Percentiles rank a stretch among this genome's conserved stretches.
phyloP scores from a whole-genome alignment of 1,139 yeast genomes.

The Blastobotrys serpentis region DNA sequence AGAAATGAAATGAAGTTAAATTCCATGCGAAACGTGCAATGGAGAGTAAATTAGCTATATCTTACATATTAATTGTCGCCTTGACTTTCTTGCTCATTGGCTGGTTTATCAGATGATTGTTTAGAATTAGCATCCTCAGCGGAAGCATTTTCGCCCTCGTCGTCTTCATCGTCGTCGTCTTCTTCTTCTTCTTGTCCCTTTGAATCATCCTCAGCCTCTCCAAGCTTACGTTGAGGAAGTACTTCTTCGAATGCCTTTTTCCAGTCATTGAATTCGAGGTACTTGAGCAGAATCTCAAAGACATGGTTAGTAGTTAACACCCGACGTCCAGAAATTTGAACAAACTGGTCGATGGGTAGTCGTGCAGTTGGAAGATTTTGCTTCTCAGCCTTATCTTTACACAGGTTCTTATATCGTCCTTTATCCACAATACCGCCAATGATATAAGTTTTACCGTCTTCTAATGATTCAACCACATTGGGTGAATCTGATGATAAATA shows the following conservation, averaged over 20 bases:
- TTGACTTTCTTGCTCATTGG: no score
- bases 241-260: constrained; percentile 78
- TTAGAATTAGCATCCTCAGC: no score
- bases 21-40: no score
- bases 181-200: constrained; percentile 10
- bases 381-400: constrained; percentile 75
- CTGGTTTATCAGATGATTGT: no score
- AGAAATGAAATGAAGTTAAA: no score
- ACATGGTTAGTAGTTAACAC: constrained; percentile 95
- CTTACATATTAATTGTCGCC: no score
- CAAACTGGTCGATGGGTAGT: constrained; percentile 84
- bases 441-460: constrained; percentile 71
- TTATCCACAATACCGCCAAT: constrained; percentile 97
- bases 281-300: constrained; percentile 76
- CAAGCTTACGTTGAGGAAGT: constrained; percentile 75
- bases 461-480: constrained; percentile 58
- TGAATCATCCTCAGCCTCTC: constrained; percentile 18
- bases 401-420: constrained; percentile 80
- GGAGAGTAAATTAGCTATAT: no score
- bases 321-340: constrained; percentile 77
- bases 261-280: constrained; percentile 83
- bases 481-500: constrained; percentile 89
- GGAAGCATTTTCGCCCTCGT: background rate
- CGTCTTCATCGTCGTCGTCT: constrained; percentile 10
- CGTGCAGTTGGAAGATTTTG: constrained; percentile 72